These are phyloP conservation scores for Ananas comosus DNA, from an alignment of 176 grass and related monocot species.

Conservation along the genomic window DNA sequence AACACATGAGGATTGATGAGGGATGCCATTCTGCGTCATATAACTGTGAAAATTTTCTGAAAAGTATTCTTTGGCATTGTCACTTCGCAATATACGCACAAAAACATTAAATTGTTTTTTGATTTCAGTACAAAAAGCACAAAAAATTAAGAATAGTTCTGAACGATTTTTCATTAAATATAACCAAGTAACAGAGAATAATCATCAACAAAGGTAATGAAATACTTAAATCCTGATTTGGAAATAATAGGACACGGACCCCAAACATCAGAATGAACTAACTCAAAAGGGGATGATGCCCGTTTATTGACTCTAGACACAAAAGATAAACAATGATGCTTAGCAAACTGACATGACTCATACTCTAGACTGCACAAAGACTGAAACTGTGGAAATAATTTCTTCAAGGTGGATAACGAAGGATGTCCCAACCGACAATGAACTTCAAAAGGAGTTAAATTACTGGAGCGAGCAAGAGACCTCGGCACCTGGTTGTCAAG, in stretches of 20 bases:
- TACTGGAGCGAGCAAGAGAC: not conserved
- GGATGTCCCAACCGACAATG: slow-evolving; percentile 1
- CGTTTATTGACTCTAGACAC: not conserved
- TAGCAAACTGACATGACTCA: not conserved
- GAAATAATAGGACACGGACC: not conserved
- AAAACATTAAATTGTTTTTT: not conserved
- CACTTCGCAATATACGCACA: not conserved
- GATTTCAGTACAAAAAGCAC: not conserved
- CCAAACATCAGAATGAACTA: not conserved
- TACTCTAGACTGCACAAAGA: not conserved
- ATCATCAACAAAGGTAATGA: not conserved
- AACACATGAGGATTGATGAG: not conserved
- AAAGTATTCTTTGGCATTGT: not conserved
- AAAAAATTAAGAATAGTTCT: not conserved
- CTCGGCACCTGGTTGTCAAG: not conserved
- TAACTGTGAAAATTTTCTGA: not conserved
- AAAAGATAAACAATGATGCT: not conserved
- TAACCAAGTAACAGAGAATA: not conserved
- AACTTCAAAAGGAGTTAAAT: not conserved
- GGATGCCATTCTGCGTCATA: not conserved
- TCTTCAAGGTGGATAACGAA: not conserved
- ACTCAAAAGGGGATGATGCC: not conserved
- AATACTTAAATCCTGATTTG: not conserved
- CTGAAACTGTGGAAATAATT: not conserved
- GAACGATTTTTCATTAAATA: not conserved